phyloP scores from a whole-genome alignment of 768 basidiomycete species.

The Amanita polypyramis region DNA sequence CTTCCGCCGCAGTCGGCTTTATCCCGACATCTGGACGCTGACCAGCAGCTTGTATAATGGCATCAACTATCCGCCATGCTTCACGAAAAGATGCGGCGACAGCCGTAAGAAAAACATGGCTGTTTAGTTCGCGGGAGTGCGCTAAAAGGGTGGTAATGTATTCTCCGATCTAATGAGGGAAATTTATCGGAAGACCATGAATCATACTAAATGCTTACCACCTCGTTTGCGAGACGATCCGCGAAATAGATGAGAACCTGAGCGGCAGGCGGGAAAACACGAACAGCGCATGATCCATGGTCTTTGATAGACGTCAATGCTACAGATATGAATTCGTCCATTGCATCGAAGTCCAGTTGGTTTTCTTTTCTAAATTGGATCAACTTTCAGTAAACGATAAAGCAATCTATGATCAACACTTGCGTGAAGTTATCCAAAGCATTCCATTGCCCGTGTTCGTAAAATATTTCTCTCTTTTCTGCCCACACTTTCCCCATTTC shows the following conservation, averaged over 20 bases:
- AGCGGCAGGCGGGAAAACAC: slow-evolving; percentile 77
- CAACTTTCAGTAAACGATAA: neutral
- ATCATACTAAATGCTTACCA: slow-evolving; percentile 35
- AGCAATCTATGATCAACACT: slow-evolving; percentile 17
- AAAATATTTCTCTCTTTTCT: slow-evolving; percentile 91
- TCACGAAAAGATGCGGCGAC: slow-evolving; percentile 87
- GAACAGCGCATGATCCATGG: slow-evolving; percentile 72
- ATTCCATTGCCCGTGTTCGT: slow-evolving; percentile 72
- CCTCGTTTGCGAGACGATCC: slow-evolving; percentile 77
- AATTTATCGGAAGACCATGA: slow-evolving; percentile 1
- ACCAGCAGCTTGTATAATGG: slow-evolving; percentile 47
- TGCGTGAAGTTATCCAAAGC: slow-evolving; percentile 76
- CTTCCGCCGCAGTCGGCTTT: slow-evolving; percentile 52
- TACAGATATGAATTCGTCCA: slow-evolving; percentile 82
- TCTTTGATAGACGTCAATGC: slow-evolving; percentile 55
- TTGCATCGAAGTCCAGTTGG: slow-evolving; percentile 77
- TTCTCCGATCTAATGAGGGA: slow-evolving; percentile 52
- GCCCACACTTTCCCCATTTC: slow-evolving; percentile 94
- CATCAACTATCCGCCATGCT: slow-evolving; percentile 78
- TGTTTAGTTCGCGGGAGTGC: slow-evolving; percentile 65
- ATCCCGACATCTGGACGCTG: slow-evolving; percentile 30
- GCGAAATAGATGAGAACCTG: slow-evolving; percentile 75
- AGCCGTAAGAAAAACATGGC: slow-evolving; percentile 68
- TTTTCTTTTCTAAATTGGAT: slow-evolving; percentile 32
- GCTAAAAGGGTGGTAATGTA: slow-evolving; percentile 74